A percentile compares a stretch with the other conserved stretches of the same genome.
phyloP scores from a whole-genome alignment of 768 basidiomycete genomes.

The Obba rivulosa region DNA sequence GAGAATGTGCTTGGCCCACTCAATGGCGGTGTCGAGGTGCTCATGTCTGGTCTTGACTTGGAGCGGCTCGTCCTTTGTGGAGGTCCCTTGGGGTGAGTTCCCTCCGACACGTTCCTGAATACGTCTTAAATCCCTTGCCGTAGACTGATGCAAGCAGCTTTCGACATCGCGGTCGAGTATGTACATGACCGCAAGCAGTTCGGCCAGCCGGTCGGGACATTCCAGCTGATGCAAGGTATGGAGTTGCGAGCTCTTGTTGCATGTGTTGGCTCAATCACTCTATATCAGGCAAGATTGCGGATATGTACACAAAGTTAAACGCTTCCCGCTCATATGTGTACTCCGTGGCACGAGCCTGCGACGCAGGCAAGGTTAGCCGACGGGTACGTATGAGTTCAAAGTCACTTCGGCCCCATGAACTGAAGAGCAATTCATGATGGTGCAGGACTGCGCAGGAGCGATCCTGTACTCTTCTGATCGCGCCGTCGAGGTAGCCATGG shows the following conservation, averaged over 20 bases:
- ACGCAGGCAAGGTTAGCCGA: conserved; percentile 71
- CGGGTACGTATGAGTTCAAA: conserved; percentile 43
- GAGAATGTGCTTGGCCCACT: conserved; percentile 82
- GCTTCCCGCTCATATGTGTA: conserved; percentile 90
- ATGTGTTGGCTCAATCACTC: conserved; percentile 11
- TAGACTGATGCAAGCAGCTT: conserved; percentile 45
- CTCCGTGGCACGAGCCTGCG: conserved; percentile 87
- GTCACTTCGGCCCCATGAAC: neutral
- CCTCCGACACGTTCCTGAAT: neutral
- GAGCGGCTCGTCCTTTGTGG: conserved; percentile 90
- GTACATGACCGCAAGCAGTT: conserved; percentile 94
- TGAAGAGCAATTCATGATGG: neutral
- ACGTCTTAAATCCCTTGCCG: neutral
- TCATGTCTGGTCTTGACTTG: conserved; percentile 93
- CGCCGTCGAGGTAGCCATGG: conserved; percentile 85
- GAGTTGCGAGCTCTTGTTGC: neutral
- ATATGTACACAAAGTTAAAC: conserved; percentile 93
- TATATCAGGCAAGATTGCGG: conserved; percentile 66
- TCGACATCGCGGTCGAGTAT: conserved; percentile 83
- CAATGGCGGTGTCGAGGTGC: conserved; percentile 75
- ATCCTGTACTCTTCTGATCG: conserved; percentile 92
- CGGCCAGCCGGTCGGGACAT: conserved; percentile 78
- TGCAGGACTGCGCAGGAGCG: conserved; percentile 89
- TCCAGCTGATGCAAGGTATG: conserved; percentile 94
- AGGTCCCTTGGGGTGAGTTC: conserved; percentile 76